phyloP scores from a whole-genome alignment of 2,329 filamentous ascomycete genomes.

The Aspergillus japonicus region DNA sequence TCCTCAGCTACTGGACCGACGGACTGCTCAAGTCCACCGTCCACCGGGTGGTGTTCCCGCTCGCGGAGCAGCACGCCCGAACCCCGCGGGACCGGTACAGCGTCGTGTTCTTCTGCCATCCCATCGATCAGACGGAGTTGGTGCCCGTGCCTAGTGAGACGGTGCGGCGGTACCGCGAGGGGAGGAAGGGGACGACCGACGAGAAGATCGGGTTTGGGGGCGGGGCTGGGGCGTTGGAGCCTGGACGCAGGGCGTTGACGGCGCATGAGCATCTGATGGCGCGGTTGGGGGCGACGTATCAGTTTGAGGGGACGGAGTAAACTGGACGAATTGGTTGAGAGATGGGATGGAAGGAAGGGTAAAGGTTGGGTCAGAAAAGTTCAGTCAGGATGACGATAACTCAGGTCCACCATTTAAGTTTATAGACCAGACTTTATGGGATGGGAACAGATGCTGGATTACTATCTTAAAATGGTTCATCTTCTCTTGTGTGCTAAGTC shows the following conservation, averaged over 20 bases:
- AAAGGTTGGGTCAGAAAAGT: no score
- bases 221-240: constrained; percentile 35
- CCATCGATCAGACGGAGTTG: constrained; percentile 54
- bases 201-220: constrained; percentile 44
- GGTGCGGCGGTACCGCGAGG: constrained; percentile 44
- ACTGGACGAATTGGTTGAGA: neutral
- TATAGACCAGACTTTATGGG: no score
- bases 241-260: constrained; percentile 48
- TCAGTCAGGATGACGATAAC: no score
- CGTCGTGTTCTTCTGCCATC: constrained; percentile 64
- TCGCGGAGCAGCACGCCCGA: constrained; percentile 39
- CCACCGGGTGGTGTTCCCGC: constrained; percentile 77
- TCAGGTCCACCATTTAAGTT: no score
- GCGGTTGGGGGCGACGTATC: constrained; percentile 60
- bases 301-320: constrained; percentile 30
- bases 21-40: constrained; percentile 83
- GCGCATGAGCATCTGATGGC: constrained; percentile 59
- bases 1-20: constrained; percentile 84
- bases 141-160: constrained; percentile 55
- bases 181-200: constrained; percentile 27
- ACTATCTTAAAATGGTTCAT: no score
- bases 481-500: neutral
- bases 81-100: constrained; percentile 53
- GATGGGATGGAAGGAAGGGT: no score
- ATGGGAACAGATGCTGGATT: no score